phyloP scores from a whole-genome alignment of 768 basidiomycete species.

The Lentinula aciculospora region DNA sequence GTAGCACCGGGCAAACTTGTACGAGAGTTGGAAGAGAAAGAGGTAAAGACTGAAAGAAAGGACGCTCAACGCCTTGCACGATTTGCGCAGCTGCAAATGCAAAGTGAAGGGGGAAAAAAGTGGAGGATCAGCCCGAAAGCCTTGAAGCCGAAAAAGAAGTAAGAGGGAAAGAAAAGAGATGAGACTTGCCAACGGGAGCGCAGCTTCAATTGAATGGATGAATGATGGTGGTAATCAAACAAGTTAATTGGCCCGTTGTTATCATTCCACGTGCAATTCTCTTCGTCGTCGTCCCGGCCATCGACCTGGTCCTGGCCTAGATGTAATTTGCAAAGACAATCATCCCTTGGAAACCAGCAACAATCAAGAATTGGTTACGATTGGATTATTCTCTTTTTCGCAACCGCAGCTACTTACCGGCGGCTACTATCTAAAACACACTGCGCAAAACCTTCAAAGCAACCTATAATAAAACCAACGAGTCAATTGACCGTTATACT shows the following conservation, averaged over 20 bases:
- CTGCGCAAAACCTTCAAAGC: background rate
- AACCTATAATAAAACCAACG: no score
- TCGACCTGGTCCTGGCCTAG: background rate
- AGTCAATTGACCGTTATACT: no score
- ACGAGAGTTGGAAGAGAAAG: conserved; percentile 21
- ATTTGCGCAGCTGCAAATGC: conserved; percentile 37
- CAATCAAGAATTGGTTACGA: background rate
- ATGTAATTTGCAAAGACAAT: background rate
- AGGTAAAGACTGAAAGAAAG: conserved; percentile 27
- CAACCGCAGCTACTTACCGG: background rate
- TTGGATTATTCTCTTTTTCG: background rate
- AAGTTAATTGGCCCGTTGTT: background rate
- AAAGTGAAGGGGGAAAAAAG: conserved; percentile 27
- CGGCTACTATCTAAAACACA: background rate
- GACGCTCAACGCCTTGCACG: conserved; percentile 68
- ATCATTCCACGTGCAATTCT: background rate
- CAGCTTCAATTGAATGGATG: background rate
- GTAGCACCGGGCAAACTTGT: conserved; percentile 31
- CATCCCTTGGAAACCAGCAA: background rate
- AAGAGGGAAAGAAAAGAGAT: conserved; percentile 18
- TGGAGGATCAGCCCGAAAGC: conserved; percentile 9
- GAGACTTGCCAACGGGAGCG: conserved; percentile 12
- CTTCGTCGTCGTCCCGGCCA: background rate
- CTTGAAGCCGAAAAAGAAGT: conserved; percentile 20
- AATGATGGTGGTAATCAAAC: background rate